A percentile compares a stretch with the other conserved stretches of the same genome.
Evolutionary conservation across 768 basidiomycete species (phyloP).

Genomic region (Dioszegia aurantiaca): DNA sequence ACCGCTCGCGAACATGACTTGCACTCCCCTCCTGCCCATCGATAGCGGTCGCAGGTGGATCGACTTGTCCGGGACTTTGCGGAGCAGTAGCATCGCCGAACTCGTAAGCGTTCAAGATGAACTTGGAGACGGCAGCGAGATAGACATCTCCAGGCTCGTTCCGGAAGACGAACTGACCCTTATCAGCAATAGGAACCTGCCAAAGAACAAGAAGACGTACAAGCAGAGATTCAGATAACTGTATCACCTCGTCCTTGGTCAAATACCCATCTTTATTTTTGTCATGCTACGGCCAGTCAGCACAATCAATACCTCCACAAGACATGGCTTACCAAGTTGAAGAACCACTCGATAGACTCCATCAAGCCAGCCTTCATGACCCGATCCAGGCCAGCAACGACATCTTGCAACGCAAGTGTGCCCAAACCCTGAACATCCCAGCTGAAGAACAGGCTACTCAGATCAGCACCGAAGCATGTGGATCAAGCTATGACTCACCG

Average conservation of each 20-base stretch:
- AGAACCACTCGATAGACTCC: conserved; percentile 99
- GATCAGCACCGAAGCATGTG: conserved; percentile 7
- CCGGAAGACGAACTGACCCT: conserved; percentile 92
- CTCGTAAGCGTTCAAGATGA: conserved; percentile 98
- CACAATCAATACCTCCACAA: too few relatives aligned
- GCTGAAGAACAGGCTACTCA: conserved; percentile 70
- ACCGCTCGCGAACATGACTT: conserved; percentile 53
- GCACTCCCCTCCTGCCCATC: conserved; percentile 46
- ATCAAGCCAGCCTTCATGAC: conserved; percentile 96
- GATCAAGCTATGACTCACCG: conserved; percentile 50
- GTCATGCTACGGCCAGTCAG: too few relatives aligned
- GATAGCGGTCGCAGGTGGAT: conserved; percentile 16
- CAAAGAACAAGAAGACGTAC: conserved; percentile 53
- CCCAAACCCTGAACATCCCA: conserved; percentile 84
- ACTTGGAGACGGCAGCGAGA: conserved; percentile 89
- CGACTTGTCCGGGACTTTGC: conserved; percentile 24
- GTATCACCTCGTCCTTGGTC: conserved; percentile 94
- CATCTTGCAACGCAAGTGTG: conserved; percentile 76
- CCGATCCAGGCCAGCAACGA: conserved; percentile 80
- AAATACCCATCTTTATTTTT: conserved; percentile 93
- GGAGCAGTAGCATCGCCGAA: conserved; percentile 74
- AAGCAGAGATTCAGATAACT: conserved; percentile 87
- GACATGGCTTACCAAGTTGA: conserved; percentile 65
- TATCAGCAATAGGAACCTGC: not conserved
- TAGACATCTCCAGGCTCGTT: conserved; percentile 95